Base-by-base conservation (phyloP, 2,329 filamentous ascomycete species). In the Cadophora luteo-olivacea region DNA sequence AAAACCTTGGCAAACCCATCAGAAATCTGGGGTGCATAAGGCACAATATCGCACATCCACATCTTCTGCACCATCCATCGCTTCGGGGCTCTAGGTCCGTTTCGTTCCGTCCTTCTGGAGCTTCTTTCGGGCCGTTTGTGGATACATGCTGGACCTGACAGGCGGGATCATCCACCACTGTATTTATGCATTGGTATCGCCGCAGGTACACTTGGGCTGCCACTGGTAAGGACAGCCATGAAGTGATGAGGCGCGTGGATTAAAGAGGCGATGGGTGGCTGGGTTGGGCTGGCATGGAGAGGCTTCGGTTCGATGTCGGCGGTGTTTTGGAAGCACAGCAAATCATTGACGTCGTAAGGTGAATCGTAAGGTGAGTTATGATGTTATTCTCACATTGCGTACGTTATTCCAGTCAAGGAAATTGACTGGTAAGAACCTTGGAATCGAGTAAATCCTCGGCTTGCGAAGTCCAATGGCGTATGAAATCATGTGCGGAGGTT, bases 61-160 rank as follows among this genome's bases (percentile, higher is more conserved):
- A 7, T 12, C 52, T 55, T 5, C 52, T 55, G 52, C 29, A 55
- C 6, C 29, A 55, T 1, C 9, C n/a, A 41, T 41, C 12, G n/a
- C n/a, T 38, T 36, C 33, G n/a, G 55, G 8, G 29, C 16, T n/a
- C 33, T 25, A n/a, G 55, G 8, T 29, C 36, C 55, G 33, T 41
- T 4, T 58, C 24, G 57, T 41, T 49, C 45, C 45, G 45, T 49
- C 8, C 19, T 11, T 60, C 57, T 60, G 57, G 57, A 60, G 57
- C 57, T 60, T 60, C 57, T 60, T 60, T 60, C 57, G 57, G 57
- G 57, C 57, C 57, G 33, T 41, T 60, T 60, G 57, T 60, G 57
- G 57, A 60, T 60, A 49, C n/a, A 19, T 24, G 11, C 11, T 24
- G n/a, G 45, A 49, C 45, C 36, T 25, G 57, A 41, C 57, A 38